phyloP scores from a whole-genome alignment of 139 green algal species.

The Coelastrella sp. region DNA sequence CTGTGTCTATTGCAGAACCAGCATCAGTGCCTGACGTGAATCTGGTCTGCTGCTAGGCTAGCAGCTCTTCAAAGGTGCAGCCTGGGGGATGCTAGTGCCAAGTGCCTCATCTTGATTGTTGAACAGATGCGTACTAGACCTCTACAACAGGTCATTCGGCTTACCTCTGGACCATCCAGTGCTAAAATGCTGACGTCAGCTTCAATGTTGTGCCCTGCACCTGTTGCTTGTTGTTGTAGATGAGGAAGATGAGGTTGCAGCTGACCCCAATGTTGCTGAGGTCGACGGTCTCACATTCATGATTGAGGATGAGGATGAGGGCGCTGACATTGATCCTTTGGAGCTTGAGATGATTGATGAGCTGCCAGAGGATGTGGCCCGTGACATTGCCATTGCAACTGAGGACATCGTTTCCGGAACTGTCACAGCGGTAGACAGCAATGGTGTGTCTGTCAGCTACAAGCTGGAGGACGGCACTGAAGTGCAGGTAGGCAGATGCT shows the following conservation, averaged over 20 bases:
- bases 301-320: constrained; percentile 49
- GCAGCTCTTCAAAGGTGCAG: too few relatives aligned
- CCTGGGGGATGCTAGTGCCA: too few relatives aligned
- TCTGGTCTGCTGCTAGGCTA: too few relatives aligned
- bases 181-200: too few relatives aligned
- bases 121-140: too few relatives aligned
- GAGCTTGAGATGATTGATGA: constrained; percentile 35
- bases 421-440: constrained; percentile 58
- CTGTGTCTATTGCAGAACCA: neutral
- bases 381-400: constrained; percentile 39
- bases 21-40: neutral
- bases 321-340: neutral
- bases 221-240: neutral
- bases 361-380: neutral
- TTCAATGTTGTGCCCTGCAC: neutral
- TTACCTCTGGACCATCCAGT: too few relatives aligned
- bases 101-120: too few relatives aligned
- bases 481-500: neutral
- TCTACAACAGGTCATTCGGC: too few relatives aligned
- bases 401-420: constrained; percentile 52
- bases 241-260: constrained; percentile 22
- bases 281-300: constrained; percentile 59
- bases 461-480: constrained; percentile 32
- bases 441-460: constrained; percentile 50
- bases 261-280: constrained; percentile 42